Percentiles rank a stretch among this genome's conserved stretches.
phyloP scores from a whole-genome alignment of 768 basidiomycete genomes.

The Cubamyces sp. region DNA sequence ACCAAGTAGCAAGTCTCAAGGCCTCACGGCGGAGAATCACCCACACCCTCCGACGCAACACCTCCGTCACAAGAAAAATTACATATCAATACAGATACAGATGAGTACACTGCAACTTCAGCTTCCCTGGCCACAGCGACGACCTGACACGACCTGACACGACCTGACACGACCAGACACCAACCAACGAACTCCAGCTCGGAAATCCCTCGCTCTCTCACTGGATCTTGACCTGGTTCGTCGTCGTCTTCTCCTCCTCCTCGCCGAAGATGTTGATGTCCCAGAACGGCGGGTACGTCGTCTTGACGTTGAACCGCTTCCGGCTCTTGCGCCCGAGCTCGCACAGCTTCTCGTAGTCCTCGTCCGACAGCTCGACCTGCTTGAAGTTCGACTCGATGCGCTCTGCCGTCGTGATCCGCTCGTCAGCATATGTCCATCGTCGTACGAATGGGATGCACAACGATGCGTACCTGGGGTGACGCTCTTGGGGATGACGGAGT shows the following conservation, averaged over 20 bases:
- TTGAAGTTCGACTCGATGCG: slow-evolving; percentile 80
- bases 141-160: too few species aligned
- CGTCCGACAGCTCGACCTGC: slow-evolving; percentile 67
- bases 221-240: slow-evolving; percentile 38
- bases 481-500: slow-evolving; percentile 85
- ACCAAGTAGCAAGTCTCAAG: neutral
- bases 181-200: neutral
- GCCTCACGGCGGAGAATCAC: neutral
- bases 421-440: neutral
- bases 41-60: neutral
- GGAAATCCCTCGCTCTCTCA: slow-evolving; percentile 17
- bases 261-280: slow-evolving; percentile 74
- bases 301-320: slow-evolving; percentile 66
- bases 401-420: slow-evolving; percentile 32
- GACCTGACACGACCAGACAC: too few species aligned
- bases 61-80: too few species aligned
- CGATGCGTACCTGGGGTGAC: slow-evolving; percentile 55
- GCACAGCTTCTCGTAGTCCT: slow-evolving; percentile 65
- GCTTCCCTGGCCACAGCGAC: too few species aligned
- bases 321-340: slow-evolving; percentile 53
- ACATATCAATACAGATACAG: slow-evolving; percentile 5
- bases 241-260: slow-evolving; percentile 51
- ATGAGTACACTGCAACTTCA: slow-evolving; percentile 8
- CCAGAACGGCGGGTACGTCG: slow-evolving; percentile 64
- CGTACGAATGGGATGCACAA: neutral